phyloP scores from a whole-genome alignment of 257 asterid genomes.

The Solanum habrochaites region DNA sequence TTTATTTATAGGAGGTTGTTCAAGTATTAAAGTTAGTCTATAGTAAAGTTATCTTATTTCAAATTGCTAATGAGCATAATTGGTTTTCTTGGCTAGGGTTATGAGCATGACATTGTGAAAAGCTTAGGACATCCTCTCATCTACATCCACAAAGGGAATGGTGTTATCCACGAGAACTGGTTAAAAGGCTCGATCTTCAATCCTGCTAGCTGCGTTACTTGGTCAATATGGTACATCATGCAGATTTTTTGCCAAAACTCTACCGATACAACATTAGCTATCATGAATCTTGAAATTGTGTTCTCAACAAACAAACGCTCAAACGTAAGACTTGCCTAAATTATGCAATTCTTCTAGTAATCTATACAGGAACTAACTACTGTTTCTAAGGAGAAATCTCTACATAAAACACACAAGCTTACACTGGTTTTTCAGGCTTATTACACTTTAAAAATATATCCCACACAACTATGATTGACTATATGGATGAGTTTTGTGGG shows the following conservation, averaged over 20 bases:
- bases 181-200: conserved; percentile 4
- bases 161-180: too few relatives aligned
- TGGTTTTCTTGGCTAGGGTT: conserved; percentile 1
- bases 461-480: conserved; percentile 61
- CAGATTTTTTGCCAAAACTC: conserved; percentile 29
- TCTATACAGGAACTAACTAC: not conserved
- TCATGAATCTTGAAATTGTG: not conserved
- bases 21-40: too few relatives aligned
- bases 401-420: not conserved
- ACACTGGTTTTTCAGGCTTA: conserved; percentile 22
- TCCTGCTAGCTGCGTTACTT: conserved; percentile 56
- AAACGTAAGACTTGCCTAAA: not conserved
- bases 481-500: conserved; percentile 69
- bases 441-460: conserved; percentile 48
- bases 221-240: conserved; percentile 64
- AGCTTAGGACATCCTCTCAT: too few relatives aligned
- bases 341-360: not conserved
- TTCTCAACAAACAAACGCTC: not conserved
- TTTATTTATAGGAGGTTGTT: too few relatives aligned
- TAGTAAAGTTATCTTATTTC: too few relatives aligned
- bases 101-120: too few relatives aligned
- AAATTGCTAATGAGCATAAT: too few relatives aligned
- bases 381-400: not conserved
- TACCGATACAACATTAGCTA: not conserved
- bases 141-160: too few relatives aligned